Evolutionary conservation across 305 asterid genomes (phyloP).

Genomic region (Rubia occidens): DNA sequence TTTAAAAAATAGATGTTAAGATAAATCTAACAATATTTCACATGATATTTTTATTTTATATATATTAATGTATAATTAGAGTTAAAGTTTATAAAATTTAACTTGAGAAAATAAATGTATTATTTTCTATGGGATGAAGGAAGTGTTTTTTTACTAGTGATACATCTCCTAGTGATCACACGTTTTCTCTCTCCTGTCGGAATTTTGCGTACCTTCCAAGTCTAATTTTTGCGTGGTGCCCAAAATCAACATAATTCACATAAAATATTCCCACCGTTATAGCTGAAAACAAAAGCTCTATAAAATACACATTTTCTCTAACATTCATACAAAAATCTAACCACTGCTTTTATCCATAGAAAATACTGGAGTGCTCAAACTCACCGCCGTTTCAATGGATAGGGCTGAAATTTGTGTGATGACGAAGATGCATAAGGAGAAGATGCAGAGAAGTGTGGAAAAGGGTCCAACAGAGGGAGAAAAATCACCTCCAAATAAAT

Average conservation of each 20-base stretch:
- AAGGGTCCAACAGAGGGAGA: background rate
- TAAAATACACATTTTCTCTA: background rate
- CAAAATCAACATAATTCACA: background rate
- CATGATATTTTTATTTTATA: too few species aligned
- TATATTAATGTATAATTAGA: too few species aligned
- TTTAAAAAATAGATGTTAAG: too few species aligned
- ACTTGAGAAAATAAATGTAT: too few species aligned
- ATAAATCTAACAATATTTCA: too few species aligned
- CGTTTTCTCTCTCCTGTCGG: background rate
- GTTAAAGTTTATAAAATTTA: too few species aligned
- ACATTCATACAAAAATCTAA: background rate
- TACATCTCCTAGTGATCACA: background rate
- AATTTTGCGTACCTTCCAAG: background rate
- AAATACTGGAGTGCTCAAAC: background rate
- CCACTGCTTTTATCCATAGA: background rate
- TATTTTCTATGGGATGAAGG: too few species aligned
- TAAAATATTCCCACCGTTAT: background rate
- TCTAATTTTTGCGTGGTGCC: background rate
- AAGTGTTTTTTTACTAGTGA: too few species aligned
- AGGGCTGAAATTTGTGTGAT: background rate
- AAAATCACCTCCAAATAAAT: background rate
- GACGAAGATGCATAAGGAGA: constrained; percentile 3
- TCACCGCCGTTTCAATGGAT: background rate
- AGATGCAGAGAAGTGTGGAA: background rate
- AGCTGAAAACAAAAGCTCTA: too few species aligned